These are phyloP conservation scores for Dactylellina haptotyla DNA, from an alignment of 2,329 filamentous ascomycete species.

Conservation along the genomic window DNA sequence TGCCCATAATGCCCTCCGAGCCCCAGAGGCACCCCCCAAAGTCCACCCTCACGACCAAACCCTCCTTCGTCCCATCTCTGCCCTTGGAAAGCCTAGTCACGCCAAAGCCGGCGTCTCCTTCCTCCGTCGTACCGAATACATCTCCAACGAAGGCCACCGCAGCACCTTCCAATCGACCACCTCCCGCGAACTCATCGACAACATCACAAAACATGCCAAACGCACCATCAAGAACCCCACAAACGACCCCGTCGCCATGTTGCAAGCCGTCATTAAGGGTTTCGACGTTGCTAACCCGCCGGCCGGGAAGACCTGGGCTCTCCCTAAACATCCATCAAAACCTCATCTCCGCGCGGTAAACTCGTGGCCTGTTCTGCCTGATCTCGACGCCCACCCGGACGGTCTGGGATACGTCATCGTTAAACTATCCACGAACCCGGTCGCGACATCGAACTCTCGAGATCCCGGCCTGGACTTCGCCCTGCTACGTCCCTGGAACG, in stretches of 20 bases:
- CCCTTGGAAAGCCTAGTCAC: conserved; percentile 83
- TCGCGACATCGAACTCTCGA: conserved; percentile 67
- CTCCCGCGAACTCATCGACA: conserved; percentile 66
- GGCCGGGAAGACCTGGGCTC: conserved; percentile 56
- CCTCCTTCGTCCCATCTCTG: conserved; percentile 82
- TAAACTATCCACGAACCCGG: conserved; percentile 75
- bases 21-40: conserved; percentile 74
- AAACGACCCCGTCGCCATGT: conserved; percentile 67
- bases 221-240: conserved; percentile 59
- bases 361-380: conserved; percentile 71
- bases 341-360: conserved; percentile 68
- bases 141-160: conserved; percentile 70
- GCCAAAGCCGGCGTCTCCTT: conserved; percentile 79
- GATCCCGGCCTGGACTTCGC: conserved; percentile 69
- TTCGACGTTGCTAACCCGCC: conserved; percentile 69
- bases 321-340: conserved; percentile 58
- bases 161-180: conserved; percentile 66
- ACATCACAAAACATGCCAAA: conserved; percentile 63
- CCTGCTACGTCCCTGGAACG: conserved; percentile 71
- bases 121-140: conserved; percentile 95
- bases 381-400: conserved; percentile 75
- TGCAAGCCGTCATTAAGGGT: conserved; percentile 66
- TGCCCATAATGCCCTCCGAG: conserved; percentile 76
- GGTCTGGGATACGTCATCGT: conserved; percentile 75
- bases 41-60: conserved; percentile 85